A percentile compares a stretch with the other conserved stretches of the same genome.
Conservation (phyloP, 2,329 filamentous ascomycete species). For the Pseudocercospora fijiensis region DNA sequence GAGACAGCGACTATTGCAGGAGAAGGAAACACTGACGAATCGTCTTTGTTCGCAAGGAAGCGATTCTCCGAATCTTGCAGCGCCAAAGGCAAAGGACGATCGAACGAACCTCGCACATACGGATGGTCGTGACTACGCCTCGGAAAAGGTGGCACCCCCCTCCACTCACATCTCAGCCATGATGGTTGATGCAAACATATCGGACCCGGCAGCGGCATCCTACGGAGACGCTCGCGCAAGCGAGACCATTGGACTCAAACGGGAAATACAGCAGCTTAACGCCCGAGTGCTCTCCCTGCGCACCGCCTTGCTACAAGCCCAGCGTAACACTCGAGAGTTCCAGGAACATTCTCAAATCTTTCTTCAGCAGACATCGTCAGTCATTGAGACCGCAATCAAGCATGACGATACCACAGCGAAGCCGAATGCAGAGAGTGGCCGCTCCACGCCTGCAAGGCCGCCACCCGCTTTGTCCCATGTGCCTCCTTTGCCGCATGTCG, state of each 20-base stretch:
- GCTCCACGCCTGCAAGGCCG: constrained; percentile 7
- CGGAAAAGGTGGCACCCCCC: not conserved
- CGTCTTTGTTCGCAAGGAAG: constrained; percentile 16
- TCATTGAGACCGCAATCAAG: constrained; percentile 14
- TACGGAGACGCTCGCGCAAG: not conserved
- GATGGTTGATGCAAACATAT: not conserved
- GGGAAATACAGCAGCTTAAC: constrained; percentile 18
- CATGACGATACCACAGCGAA: constrained; percentile 15
- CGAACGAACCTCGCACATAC: not conserved
- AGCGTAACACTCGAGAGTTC: constrained; percentile 15
- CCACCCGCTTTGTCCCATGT: not conserved
- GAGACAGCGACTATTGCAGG: constrained; percentile 43
- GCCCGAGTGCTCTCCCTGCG: constrained; percentile 19
- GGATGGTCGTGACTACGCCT: not conserved
- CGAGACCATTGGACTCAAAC: constrained; percentile 9
- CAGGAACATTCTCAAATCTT: constrained; percentile 16
- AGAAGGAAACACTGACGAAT: constrained; percentile 38
- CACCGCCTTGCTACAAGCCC: constrained; percentile 16
- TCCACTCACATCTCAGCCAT: too few species aligned
- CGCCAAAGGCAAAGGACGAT: not conserved
- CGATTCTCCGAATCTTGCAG: not conserved
- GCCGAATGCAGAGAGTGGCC: constrained; percentile 7
- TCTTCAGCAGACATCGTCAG: constrained; percentile 12
- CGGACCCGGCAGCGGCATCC: not conserved
- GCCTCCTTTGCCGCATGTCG: not conserved